phyloP scores from a whole-genome alignment of 2,329 filamentous ascomycete genomes.

The Rutstroemia sp. region DNA sequence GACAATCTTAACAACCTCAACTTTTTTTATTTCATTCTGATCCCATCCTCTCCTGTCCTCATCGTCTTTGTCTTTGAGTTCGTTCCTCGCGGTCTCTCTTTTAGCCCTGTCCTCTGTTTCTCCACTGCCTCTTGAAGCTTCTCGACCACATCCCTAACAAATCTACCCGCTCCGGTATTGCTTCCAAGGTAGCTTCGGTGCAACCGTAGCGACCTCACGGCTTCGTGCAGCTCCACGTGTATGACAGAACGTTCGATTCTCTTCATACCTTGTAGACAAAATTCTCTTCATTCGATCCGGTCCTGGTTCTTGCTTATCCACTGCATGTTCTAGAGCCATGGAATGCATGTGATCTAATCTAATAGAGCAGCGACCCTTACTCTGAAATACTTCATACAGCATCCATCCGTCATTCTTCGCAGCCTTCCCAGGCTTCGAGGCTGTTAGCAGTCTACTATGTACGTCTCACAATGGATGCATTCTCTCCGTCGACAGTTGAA shows the following conservation, averaged over 20 bases:
- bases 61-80: no score
- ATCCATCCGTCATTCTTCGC: conserved; percentile 13
- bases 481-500: background rate
- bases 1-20: no score
- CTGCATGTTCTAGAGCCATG: conserved; percentile 10
- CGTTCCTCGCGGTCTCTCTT: no score
- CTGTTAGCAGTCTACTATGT: conserved; percentile 27
- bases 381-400: conserved; percentile 13
- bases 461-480: conserved; percentile 14
- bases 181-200: background rate
- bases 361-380: conserved; percentile 12
- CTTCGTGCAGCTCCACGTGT: conserved; percentile 6
- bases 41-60: no score
- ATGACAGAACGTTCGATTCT: background rate
- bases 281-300: background rate
- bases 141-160: background rate
- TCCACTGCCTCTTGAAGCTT: background rate
- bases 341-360: conserved; percentile 20
- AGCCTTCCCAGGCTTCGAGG: conserved; percentile 21
- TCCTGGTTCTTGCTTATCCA: background rate
- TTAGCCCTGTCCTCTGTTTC: no score
- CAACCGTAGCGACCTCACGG: background rate
- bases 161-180: background rate
- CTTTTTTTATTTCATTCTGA: no score
- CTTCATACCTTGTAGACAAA: background rate